Base-by-base conservation (phyloP, 495 filamentous ascomycete species). In the Sordaria brevicollis region DNA sequence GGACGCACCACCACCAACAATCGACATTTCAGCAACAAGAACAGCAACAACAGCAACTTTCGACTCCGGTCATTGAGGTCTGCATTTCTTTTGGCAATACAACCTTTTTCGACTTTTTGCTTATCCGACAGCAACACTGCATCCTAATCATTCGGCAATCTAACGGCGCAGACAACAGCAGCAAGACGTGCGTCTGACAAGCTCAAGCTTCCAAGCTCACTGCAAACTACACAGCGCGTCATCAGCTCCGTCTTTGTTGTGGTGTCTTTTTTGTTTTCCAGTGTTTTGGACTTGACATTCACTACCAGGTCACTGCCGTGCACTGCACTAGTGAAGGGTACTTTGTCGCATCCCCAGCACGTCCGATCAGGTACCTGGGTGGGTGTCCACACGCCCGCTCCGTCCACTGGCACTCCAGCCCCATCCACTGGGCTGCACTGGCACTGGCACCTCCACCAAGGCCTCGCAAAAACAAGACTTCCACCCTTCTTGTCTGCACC, bases 401-500 rank as follows among this genome's bases (percentile, higher is more conserved):
- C 41, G 66, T 69, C 68, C 62, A 67, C 68, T 68, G 71, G 41
- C 71, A 68, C 41, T 73, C 62, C 33, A 71, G 65, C 72, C 69
- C 74, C 76, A 73, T 72, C 66, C 36, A 54, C 49, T 57, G 49
- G 49, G 49, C 67, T 65, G 38, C 38, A 68, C n/a, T 41, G 38
- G 65, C 38, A 65, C 65, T 70, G 57, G 35, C 37, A 66, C 70
- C 76, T 79, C 78, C 75, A 78, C 76, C 75, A 76, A 57, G 69
- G 72, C 70, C 68, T 76, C 70, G 76, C 69, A 78, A 78, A 80
- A 79, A 80, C 74, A 74, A 76, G 73, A 75, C 69, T 72, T 70
- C 31, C 38, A 35, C 31, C 11, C 72, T 70, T 67, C 69, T 70
- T n/a, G n/a, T n/a, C 70, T 72, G 25, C 69, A 57, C 70, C 39